Base-by-base conservation (phyloP, 805 yeast genomes). In the Candida tallmaniae region DNA sequence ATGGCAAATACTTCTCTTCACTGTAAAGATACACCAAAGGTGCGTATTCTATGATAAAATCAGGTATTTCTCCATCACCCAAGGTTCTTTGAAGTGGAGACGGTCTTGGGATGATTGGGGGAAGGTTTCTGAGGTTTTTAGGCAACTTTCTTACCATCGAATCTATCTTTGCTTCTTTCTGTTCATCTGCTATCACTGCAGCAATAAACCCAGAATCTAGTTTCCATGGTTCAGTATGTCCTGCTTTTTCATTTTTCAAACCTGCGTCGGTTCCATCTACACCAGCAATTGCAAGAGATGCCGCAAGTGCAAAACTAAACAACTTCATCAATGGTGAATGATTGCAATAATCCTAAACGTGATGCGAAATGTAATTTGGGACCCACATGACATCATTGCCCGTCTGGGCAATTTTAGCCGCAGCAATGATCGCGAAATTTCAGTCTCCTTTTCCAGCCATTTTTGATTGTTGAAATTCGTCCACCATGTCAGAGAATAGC, bases 11-110 rank as follows among this genome's bases (percentile, higher is more conserved):
- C 35, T 67, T 59, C 49, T 90, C 98, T 52, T 90, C 98, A 1
- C 94, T 79, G 61, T 90, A 89, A 8, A 90, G 65, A 51, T 86
- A 85, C 2, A 90, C 89, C 34, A 80, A 60, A 0, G 98, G 97
- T 4, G 83, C 76, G 51, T 71, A 69, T 28, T 81, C 80, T 2
- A 76, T 43, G 1, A 79, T 81, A 54, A 76, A 83, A 6, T 54
- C 52, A 0, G 93, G 94, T 3, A 83, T 68, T 32, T 74, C 76
- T 1, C 85, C 84, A 27, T 62, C 56, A 12, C 47, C 40, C 10
- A 77, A 36, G 1, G 73, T 64, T 18, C 68, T 51, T 35, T 76
- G 48, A 19, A 52, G 42, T 5, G 32, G 26, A 10, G 39, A 35
- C 2, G 73, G 71, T 21, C 45, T 34, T n/a, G 51, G 47, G n/a